Evolutionary conservation across 2,329 filamentous ascomycete genomes (phyloP).

Genomic region (Aspergillus niger): DNA sequence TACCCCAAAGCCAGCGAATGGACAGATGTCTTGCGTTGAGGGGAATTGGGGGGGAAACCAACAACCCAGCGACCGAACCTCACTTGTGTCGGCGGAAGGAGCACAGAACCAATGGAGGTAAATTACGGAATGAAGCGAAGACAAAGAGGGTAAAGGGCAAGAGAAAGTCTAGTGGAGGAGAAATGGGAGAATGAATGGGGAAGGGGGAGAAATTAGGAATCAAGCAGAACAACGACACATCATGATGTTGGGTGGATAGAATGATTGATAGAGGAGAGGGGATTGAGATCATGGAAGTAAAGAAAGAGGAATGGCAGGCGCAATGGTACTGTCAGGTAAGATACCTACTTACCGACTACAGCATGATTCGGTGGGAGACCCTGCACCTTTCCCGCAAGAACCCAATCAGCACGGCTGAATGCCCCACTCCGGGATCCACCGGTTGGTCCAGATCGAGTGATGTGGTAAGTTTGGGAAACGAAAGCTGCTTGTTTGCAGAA

Average conservation of each 20-base stretch:
- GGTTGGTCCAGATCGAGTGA: slow-evolving; percentile 6
- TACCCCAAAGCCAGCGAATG: neutral
- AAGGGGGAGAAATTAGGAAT: neutral
- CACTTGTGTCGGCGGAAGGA: neutral
- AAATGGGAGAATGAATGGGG: neutral
- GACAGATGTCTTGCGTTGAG: neutral
- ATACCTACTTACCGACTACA: neutral
- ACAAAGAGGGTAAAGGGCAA: neutral
- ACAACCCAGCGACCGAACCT: neutral
- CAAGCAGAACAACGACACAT: neutral
- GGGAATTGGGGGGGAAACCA: neutral
- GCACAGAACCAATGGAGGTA: neutral
- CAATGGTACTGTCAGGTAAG: neutral
- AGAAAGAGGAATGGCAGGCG: neutral
- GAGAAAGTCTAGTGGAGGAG: neutral
- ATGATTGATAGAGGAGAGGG: neutral
- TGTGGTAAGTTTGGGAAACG: neutral
- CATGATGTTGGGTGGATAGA: neutral
- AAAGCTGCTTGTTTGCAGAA: neutral
- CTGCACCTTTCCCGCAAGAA: neutral
- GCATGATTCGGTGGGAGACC: neutral
- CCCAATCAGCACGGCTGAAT: neutral
- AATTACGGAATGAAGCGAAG: slow-evolving; percentile 1
- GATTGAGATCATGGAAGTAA: neutral
- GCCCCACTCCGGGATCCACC: neutral